These are phyloP conservation scores for Pseudevernia furfuracea DNA, from an alignment of 495 filamentous ascomycete genomes.

Conservation along the genomic window DNA sequence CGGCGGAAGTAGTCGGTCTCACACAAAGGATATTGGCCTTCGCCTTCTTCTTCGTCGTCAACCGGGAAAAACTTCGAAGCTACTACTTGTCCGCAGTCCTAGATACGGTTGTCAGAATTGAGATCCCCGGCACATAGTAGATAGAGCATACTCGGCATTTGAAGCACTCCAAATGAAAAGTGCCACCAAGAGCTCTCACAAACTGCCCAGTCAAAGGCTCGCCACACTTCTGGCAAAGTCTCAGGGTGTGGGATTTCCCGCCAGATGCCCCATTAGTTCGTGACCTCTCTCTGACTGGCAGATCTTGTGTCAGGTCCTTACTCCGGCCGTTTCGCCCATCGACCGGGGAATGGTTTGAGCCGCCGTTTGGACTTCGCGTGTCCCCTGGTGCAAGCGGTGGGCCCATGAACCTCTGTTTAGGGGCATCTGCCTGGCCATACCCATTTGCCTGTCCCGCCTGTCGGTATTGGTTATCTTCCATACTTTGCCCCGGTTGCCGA, in stretches of 20 bases:
- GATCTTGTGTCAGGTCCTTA: constrained; percentile 19
- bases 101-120: constrained; percentile 11
- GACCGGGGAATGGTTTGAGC: constrained; percentile 16
- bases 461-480: constrained; percentile 14
- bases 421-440: constrained; percentile 15
- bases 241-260: constrained; percentile 37
- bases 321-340: constrained; percentile 21
- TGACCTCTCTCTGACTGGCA: constrained; percentile 31
- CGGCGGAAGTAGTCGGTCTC: constrained; percentile 97
- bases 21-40: constrained; percentile 88
- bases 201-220: constrained; percentile 87
- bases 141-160: constrained; percentile 76
- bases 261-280: constrained; percentile 39
- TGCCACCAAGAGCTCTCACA: constrained; percentile 83
- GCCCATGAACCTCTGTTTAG: constrained; percentile 21
- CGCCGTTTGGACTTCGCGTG: constrained; percentile 21
- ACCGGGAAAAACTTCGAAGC: constrained; percentile 98
- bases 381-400: constrained; percentile 14
- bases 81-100: constrained; percentile 96
- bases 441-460: constrained; percentile 21
- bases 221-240: constrained; percentile 82
- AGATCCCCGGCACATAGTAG: neutral
- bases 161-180: constrained; percentile 97
- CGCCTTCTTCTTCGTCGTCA: constrained; percentile 68
- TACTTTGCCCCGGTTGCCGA: constrained; percentile 17